Evolutionary conservation across 176 grass and related monocot genomes (phyloP).

Genomic region (Puccinellia tenuiflora): DNA sequence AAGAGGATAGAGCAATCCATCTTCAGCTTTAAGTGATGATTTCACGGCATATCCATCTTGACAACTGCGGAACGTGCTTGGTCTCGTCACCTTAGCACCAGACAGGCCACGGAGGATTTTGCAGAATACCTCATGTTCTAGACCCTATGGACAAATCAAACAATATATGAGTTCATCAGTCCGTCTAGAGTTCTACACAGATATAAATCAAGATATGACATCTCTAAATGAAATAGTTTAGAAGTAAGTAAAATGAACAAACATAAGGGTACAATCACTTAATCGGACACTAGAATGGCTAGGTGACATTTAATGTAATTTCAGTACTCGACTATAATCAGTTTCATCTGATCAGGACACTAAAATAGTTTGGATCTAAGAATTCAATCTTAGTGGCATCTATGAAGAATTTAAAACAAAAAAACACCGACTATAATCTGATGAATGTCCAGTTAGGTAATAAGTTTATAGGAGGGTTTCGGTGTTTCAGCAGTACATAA

Average conservation of each 20-base stretch:
- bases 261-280: background rate
- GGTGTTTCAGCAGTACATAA: background rate
- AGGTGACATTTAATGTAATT: background rate
- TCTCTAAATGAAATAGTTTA: background rate
- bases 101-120: slow-evolving; percentile 82
- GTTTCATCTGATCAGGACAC: too few species aligned
- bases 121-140: slow-evolving; percentile 87
- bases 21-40: slow-evolving; percentile 98
- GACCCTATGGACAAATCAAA: slow-evolving; percentile 50
- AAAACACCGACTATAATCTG: background rate
- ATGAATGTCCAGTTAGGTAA: background rate
- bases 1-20: slow-evolving; percentile 88
- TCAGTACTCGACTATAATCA: background rate
- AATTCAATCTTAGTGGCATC: background rate
- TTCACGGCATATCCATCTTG: slow-evolving; percentile 95
- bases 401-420: background rate
- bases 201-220: background rate
- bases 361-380: too few species aligned
- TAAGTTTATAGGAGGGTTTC: background rate
- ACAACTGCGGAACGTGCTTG: slow-evolving; percentile 73
- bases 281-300: background rate
- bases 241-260: background rate
- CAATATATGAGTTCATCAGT: background rate
- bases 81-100: slow-evolving; percentile 87
- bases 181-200: background rate